These are phyloP conservation scores for Pyrenula aspistea DNA, from an alignment of 495 filamentous ascomycete genomes.

Conservation along the genomic window DNA sequence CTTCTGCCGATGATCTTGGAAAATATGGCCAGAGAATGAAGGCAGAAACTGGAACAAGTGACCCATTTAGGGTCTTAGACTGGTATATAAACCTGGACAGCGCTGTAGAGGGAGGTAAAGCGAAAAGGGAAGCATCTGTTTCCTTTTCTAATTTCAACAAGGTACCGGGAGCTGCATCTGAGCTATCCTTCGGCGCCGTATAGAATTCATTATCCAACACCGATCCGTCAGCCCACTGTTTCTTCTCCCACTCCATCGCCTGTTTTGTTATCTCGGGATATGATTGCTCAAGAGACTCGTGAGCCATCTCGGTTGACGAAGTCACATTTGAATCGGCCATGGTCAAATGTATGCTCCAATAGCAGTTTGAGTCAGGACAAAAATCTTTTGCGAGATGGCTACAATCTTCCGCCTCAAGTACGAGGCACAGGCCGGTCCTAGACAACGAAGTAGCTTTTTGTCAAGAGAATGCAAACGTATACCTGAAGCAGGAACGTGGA, in stretches of 20 bases:
- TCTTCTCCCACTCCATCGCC: neutral
- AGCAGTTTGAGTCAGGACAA: no score
- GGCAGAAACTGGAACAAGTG: conserved; percentile 28
- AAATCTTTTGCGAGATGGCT: no score
- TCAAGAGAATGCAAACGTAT: no score
- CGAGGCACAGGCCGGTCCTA: no score
- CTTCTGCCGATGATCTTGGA: conserved; percentile 7
- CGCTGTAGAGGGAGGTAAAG: conserved; percentile 17
- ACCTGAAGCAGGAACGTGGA: no score
- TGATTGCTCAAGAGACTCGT: no score
- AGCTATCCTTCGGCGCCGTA: conserved; percentile 2
- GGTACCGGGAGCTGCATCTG: conserved; percentile 9
- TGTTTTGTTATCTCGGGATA: neutral
- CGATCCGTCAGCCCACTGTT: neutral
- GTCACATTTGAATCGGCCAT: no score
- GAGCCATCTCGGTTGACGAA: no score
- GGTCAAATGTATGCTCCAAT: no score
- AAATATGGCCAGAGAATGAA: conserved; percentile 35
- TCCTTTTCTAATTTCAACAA: conserved; percentile 20
- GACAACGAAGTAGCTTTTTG: no score
- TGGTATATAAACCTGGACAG: conserved; percentile 33
- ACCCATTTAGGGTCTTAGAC: conserved; percentile 26
- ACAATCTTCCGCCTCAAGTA: no score
- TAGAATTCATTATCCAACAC: conserved; percentile 8
- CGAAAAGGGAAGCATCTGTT: conserved; percentile 15